phyloP scores from a whole-genome alignment of 2,329 filamentous ascomycete genomes.

The Colletotrichum sp. region DNA sequence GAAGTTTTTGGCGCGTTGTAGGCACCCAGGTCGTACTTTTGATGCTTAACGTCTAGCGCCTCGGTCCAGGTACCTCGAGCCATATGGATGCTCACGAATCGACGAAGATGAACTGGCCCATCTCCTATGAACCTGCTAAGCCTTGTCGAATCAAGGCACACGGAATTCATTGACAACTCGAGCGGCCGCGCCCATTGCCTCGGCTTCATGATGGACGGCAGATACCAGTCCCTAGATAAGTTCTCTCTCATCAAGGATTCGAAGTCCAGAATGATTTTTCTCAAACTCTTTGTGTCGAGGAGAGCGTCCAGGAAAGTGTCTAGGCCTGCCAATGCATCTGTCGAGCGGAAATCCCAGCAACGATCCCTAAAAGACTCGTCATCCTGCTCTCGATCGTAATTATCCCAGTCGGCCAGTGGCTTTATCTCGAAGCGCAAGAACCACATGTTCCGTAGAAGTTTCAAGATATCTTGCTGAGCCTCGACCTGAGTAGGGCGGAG shows the following conservation, averaged over 20 bases:
- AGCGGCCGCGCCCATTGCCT: neutral
- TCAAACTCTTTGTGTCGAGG: neutral
- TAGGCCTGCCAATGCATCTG: too few relatives aligned
- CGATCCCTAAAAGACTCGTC: too few relatives aligned
- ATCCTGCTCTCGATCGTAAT: too few relatives aligned
- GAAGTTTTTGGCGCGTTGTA: neutral
- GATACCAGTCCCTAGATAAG: too few relatives aligned
- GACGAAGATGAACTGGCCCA: fast-evolving
- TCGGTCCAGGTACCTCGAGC: neutral
- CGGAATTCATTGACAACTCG: too few relatives aligned
- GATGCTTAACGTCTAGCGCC: fast-evolving
- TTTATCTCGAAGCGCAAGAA: fast-evolving
- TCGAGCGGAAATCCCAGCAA: too few relatives aligned
- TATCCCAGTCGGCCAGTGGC: neutral
- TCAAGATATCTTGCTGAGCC: fast-evolving
- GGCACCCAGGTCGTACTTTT: neutral
- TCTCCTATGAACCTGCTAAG: neutral
- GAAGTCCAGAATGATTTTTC: fast-evolving
- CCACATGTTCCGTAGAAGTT: fast-evolving
- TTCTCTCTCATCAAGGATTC: too few relatives aligned
- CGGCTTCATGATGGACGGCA: neutral
- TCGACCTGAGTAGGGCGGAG: fast-evolving
- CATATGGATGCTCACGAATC: fast-evolving
- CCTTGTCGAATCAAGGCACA: neutral
- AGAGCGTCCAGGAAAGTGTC: neutral